Conservation (phyloP, 345 rosid genomes). For the Eucalyptus globulus region DNA sequence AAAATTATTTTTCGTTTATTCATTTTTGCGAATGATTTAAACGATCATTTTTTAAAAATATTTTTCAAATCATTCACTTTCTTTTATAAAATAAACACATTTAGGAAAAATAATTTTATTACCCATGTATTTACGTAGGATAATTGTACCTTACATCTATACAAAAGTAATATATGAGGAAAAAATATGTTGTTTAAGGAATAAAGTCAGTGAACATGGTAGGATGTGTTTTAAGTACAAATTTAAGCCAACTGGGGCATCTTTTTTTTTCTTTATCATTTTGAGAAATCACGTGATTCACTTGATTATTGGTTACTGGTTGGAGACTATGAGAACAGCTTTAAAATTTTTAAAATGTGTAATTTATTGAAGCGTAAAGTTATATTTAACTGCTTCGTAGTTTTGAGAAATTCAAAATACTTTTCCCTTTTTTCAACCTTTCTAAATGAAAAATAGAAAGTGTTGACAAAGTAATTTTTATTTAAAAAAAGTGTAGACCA, state of each 20-base stretch:
- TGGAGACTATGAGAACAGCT: background rate
- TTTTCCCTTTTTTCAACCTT: background rate
- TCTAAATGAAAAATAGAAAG: background rate
- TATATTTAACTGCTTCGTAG: background rate
- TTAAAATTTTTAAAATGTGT: background rate
- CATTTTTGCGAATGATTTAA: too few species aligned
- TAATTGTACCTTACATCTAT: background rate
- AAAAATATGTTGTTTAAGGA: background rate
- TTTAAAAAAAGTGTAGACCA: background rate
- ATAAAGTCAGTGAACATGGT: background rate
- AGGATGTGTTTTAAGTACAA: background rate
- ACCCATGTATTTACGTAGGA: rapidly evolving
- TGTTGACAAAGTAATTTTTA: background rate
- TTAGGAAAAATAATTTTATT: background rate
- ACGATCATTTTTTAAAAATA: too few species aligned
- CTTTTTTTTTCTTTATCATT: background rate
- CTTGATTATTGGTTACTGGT: background rate
- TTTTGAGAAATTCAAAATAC: background rate
- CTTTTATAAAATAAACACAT: too few species aligned
- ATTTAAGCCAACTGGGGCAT: background rate
- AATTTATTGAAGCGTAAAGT: background rate
- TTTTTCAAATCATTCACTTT: too few species aligned
- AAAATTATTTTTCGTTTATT: too few species aligned
- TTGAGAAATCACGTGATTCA: background rate
- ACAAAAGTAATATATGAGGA: background rate